Conservation (phyloP, 2,329 filamentous ascomycete genomes). For the Colletotrichum tamarilloi region DNA sequence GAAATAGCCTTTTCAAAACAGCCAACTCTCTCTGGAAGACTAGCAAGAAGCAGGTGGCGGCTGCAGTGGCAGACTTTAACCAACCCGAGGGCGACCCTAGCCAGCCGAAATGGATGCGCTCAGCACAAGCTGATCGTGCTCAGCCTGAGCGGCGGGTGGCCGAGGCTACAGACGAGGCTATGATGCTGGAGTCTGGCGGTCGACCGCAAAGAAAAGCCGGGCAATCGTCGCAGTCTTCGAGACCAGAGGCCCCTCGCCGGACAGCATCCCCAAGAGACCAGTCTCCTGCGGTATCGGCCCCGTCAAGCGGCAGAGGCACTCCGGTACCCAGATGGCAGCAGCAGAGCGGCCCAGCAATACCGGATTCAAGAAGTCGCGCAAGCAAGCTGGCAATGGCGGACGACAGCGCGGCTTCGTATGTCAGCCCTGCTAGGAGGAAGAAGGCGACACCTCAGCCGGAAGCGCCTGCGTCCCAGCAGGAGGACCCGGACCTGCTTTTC, state of each 20-base stretch:
- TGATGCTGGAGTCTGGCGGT: constrained; percentile 79
- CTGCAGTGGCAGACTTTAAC: constrained; percentile 89
- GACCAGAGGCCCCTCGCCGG: constrained; percentile 41
- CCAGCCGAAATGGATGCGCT: constrained; percentile 96
- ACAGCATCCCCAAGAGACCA: constrained; percentile 54
- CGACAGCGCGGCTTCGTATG: constrained; percentile 83
- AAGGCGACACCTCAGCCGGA: constrained; percentile 64
- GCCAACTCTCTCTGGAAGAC: constrained; percentile 97
- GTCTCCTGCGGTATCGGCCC: constrained; percentile 59
- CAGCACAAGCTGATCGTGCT: constrained; percentile 60
- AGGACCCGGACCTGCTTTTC: constrained; percentile 75
- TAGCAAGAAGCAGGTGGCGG: constrained; percentile 90
- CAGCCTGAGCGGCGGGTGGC: constrained; percentile 47
- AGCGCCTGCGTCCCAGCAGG: constrained; percentile 51
- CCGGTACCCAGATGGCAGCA: constrained; percentile 73
- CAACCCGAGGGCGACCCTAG: constrained; percentile 77
- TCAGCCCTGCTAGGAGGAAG: constrained; percentile 86
- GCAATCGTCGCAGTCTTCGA: constrained; percentile 46
- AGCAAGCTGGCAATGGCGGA: constrained; percentile 82
- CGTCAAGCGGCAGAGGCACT: constrained; percentile 54
- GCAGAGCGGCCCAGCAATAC: constrained; percentile 55
- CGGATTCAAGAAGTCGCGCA: constrained; percentile 70
- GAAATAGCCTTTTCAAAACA: constrained; percentile 88
- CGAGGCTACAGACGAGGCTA: constrained; percentile 75
- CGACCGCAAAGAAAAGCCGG: constrained; percentile 59